A percentile compares a stretch with the other conserved stretches of the same genome.
Evolutionary conservation across 495 filamentous ascomycete species (phyloP).

Genomic region (Aspergillus nidulans): DNA sequence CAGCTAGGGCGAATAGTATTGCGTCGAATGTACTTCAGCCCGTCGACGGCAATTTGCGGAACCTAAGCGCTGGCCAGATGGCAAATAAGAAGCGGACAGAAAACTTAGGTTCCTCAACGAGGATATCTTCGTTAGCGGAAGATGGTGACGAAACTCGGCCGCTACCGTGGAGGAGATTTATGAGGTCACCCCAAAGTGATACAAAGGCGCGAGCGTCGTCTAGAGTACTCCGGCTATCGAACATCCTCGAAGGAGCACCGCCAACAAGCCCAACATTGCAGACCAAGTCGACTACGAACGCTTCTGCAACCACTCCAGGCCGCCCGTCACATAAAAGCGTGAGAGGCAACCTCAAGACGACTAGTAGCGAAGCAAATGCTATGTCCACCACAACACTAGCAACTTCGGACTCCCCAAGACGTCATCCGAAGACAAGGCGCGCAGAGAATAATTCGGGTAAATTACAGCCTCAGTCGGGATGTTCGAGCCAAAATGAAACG

Average conservation of each 20-base stretch:
- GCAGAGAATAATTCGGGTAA: background rate
- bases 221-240: constrained; percentile 25
- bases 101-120: constrained; percentile 5
- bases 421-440: background rate
- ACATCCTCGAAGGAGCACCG: constrained; percentile 33
- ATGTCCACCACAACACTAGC: background rate
- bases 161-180: background rate
- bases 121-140: constrained; percentile 30
- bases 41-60: constrained; percentile 21
- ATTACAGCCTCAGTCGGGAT: background rate
- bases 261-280: constrained; percentile 27
- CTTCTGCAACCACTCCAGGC: background rate
- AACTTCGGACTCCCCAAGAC: background rate
- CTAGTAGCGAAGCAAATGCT: background rate
- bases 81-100: constrained; percentile 10
- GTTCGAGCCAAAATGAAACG: constrained; percentile 7
- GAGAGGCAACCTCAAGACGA: background rate
- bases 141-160: constrained; percentile 33
- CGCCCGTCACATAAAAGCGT: background rate
- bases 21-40: constrained; percentile 18
- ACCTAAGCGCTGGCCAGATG: background rate
- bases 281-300: background rate
- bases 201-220: background rate
- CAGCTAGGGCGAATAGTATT: background rate
- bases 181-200: background rate